These are phyloP conservation scores for Pseudogymnoascus sp. DNA, from an alignment of 2,329 filamentous ascomycete species.

Conservation along the genomic window DNA sequence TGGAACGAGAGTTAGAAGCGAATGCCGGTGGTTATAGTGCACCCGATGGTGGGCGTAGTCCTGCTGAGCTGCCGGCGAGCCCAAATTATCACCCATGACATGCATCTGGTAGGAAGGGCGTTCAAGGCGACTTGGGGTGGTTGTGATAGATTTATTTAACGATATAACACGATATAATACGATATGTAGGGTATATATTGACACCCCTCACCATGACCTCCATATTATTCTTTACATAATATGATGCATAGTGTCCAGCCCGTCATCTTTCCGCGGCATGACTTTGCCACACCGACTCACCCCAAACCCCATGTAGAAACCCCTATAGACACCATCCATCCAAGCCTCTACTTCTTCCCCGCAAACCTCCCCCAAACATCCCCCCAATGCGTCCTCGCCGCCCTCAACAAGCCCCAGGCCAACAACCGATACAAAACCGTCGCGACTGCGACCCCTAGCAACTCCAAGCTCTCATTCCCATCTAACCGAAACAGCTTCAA, in stretches of 20 bases:
- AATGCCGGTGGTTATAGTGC: background rate
- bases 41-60: background rate
- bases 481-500: constrained; percentile 60
- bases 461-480: constrained; percentile 49
- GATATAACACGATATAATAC: background rate
- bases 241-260: background rate
- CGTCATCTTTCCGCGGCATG: too few species aligned
- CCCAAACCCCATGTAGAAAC: too few species aligned
- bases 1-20: background rate
- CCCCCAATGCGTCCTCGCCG: constrained; percentile 45
- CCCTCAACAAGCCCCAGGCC: constrained; percentile 50
- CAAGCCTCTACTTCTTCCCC: background rate
- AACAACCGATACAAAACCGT: constrained; percentile 58
- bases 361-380: constrained; percentile 9
- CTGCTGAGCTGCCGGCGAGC: background rate
- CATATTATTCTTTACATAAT: background rate
- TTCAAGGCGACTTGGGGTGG: background rate
- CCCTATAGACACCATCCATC: background rate
- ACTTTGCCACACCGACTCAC: too few species aligned
- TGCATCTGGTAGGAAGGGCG: background rate
- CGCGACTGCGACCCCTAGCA: constrained; percentile 55
- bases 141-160: background rate
- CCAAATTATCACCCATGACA: background rate
- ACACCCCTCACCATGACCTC: background rate
- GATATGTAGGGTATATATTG: background rate